A percentile compares a stretch with the other conserved stretches of the same genome.
phyloP scores from a whole-genome alignment of 164 flowering plant genomes.

The Vitis riparia region DNA sequence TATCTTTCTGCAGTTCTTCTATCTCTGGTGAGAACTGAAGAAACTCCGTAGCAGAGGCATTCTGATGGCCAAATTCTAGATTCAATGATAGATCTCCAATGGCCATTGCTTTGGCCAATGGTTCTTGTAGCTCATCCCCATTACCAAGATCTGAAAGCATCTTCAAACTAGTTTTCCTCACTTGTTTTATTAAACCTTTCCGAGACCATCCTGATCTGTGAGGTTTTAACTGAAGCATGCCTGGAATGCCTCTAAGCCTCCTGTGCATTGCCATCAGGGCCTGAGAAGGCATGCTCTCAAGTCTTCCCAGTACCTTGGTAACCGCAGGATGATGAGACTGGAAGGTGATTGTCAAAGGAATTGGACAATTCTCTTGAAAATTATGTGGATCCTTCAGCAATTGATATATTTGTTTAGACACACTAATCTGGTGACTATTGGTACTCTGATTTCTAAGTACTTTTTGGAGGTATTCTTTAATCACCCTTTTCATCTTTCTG shows the following conservation, averaged over 20 bases:
- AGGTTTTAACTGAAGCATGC: constrained; percentile 27
- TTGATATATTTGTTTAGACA: constrained; percentile 23
- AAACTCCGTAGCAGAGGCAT: constrained; percentile 30
- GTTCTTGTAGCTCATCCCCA: constrained; percentile 47
- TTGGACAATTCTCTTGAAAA: constrained; percentile 26
- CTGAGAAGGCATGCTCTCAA: constrained; percentile 39
- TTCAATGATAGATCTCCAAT: constrained; percentile 53
- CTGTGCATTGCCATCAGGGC: constrained; percentile 60
- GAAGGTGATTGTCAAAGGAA: constrained; percentile 11
- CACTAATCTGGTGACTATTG: constrained; percentile 2
- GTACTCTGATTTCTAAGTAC: constrained; percentile 12
- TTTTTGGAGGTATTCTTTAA: constrained; percentile 36
- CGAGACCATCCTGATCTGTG: constrained; percentile 26
- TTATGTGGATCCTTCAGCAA: constrained; percentile 46
- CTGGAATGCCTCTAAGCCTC: constrained; percentile 42
- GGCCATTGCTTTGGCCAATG: constrained; percentile 67
- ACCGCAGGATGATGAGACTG: constrained; percentile 39
- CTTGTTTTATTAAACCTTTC: constrained; percentile 22
- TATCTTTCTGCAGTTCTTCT: constrained; percentile 54
- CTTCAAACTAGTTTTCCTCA: constrained; percentile 32
- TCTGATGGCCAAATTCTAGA: constrained; percentile 23
- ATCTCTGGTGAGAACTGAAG: constrained; percentile 45
- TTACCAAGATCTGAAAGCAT: constrained; percentile 45
- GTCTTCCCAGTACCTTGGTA: constrained; percentile 39
- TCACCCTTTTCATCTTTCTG: constrained; percentile 41